Evolutionary conservation across 176 grass and related monocot genomes (phyloP).

Genomic region (Poa pratensis): DNA sequence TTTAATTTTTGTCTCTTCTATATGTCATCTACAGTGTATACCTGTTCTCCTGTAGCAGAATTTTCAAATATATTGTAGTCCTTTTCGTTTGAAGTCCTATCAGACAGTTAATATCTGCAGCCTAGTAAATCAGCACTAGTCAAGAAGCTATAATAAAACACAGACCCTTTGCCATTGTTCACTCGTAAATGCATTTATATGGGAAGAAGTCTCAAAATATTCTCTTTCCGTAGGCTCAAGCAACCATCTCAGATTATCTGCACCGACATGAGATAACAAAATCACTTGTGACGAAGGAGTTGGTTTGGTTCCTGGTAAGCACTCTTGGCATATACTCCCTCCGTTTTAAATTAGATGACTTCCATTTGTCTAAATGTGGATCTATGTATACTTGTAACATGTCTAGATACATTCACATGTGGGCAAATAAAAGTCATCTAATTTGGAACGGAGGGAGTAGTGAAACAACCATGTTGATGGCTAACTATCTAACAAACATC

Average conservation of each 20-base stretch:
- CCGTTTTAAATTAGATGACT: too few species aligned
- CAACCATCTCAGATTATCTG: slow-evolving; percentile 71
- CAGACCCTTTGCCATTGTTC: background rate
- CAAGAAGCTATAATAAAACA: background rate
- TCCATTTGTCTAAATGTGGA: too few species aligned
- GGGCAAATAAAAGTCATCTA: too few species aligned
- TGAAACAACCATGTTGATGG: background rate
- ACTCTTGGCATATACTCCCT: background rate
- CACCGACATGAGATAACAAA: slow-evolving; percentile 84
- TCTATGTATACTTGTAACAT: too few species aligned
- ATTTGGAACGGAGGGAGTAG: background rate
- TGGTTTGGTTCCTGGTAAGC: slow-evolving; percentile 97
- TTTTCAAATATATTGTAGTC: slow-evolving; percentile 16
- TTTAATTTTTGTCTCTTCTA: background rate
- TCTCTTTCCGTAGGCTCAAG: slow-evolving; percentile 72
- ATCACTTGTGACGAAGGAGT: slow-evolving; percentile 79
- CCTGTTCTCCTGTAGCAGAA: background rate
- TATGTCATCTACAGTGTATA: background rate
- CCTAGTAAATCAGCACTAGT: background rate
- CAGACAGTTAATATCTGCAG: background rate
- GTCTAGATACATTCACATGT: too few species aligned
- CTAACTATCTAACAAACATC: slow-evolving; percentile 25
- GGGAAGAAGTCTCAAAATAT: slow-evolving; percentile 8
- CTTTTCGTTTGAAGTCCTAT: background rate
- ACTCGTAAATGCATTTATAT: slow-evolving; percentile 7